Evolutionary conservation across 805 yeast species (phyloP).

Genomic region (Suhomyces vadensis): DNA sequence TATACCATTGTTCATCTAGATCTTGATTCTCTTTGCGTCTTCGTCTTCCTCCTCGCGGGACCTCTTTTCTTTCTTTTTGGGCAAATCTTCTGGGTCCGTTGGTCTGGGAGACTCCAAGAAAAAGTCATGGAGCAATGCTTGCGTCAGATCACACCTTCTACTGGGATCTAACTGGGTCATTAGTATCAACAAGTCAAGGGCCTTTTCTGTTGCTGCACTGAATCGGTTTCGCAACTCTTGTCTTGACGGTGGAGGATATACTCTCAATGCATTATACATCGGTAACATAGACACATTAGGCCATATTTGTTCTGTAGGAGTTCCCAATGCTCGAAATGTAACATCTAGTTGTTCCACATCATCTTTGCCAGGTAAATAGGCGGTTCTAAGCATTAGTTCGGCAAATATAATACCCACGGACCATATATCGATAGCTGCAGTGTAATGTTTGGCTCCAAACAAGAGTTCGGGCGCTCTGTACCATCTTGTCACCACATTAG

Average conservation of each 20-base stretch:
- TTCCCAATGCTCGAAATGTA: constrained; percentile 94
- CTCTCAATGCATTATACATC: constrained; percentile 66
- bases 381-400: constrained; percentile 91
- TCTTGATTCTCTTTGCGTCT: constrained; percentile 23
- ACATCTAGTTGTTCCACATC: constrained; percentile 88
- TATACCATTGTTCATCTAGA: constrained; percentile 21
- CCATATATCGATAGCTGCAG: constrained; percentile 48
- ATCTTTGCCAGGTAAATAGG: constrained; percentile 90
- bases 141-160: constrained; percentile 63
- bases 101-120: constrained; percentile 76
- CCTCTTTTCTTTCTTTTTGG: constrained; percentile 43
- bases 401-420: constrained; percentile 73
- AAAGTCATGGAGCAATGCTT: constrained; percentile 64
- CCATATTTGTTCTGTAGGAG: constrained; percentile 92
- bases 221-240: constrained; percentile 80
- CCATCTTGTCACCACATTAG: constrained; percentile 97
- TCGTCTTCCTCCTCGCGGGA: constrained; percentile 18
- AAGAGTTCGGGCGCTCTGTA: constrained; percentile 75
- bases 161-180: constrained; percentile 79
- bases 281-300: constrained; percentile 84
- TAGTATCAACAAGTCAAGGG: constrained; percentile 70
- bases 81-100: constrained; percentile 64
- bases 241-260: constrained; percentile 81
- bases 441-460: constrained; percentile 47
- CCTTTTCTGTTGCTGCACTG: constrained; percentile 86